Evolutionary conservation across 2,329 filamentous ascomycete species (phyloP).

Genomic region (Fusarium lyarnte): DNA sequence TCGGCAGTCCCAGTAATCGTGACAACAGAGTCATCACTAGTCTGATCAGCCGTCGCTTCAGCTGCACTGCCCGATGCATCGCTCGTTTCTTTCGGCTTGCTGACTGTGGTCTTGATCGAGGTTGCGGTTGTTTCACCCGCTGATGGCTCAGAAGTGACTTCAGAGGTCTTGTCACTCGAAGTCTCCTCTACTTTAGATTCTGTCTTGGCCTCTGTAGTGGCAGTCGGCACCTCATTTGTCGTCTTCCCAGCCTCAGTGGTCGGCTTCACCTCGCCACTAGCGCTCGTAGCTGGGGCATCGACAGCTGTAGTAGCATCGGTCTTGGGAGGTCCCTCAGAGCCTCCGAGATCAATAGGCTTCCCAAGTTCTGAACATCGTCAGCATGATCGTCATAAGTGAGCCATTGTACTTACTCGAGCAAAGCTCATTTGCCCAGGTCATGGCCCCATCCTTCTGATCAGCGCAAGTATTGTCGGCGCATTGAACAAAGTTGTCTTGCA

Average conservation of each 20-base stretch:
- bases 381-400: fast-evolving
- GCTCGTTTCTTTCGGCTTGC: not conserved
- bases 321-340: slow-evolving; percentile 1
- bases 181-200: not conserved
- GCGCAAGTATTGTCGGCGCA: slow-evolving; percentile 29
- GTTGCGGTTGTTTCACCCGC: not conserved
- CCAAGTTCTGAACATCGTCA: slow-evolving; percentile 15
- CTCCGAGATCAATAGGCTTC: slow-evolving; percentile 16
- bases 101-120: not conserved
- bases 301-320: not conserved
- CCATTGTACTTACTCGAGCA: slow-evolving; percentile 43
- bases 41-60: not conserved
- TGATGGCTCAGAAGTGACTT: not conserved
- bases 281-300: not conserved
- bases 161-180: not conserved
- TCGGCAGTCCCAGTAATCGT: not conserved
- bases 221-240: not conserved
- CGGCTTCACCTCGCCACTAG: not conserved
- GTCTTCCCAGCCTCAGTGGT: not conserved
- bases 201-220: not conserved
- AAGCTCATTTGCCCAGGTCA: slow-evolving; percentile 40
- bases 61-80: not conserved
- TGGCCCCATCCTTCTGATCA: slow-evolving; percentile 11
- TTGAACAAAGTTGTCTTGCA: slow-evolving; percentile 41
- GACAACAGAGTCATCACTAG: not conserved